Percentiles rank a stretch among this genome's conserved stretches.
These are phyloP conservation scores for Schizothecium vesticola DNA, from an alignment of 495 filamentous ascomycete genomes.

Conservation along the genomic window DNA sequence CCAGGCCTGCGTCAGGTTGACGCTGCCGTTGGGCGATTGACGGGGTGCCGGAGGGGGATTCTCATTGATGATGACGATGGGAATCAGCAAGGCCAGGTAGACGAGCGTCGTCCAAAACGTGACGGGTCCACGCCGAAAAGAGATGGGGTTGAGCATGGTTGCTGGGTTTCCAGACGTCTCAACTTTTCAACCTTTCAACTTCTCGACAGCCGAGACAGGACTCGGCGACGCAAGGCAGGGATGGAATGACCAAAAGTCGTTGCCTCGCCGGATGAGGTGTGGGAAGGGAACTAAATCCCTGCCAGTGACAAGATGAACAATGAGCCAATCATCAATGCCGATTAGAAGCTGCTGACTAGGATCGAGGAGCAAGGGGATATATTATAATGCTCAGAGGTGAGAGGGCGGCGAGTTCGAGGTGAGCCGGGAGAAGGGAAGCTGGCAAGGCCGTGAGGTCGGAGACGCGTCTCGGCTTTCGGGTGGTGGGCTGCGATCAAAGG, in stretches of 20 bases:
- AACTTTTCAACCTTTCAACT: neutral
- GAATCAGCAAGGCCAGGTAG: constrained; percentile 64
- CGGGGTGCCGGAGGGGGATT: constrained; percentile 64
- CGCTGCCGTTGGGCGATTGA: constrained; percentile 30
- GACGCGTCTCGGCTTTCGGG: neutral
- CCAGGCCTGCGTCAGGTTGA: constrained; percentile 84
- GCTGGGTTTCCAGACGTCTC: neutral
- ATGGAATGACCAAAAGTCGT: neutral
- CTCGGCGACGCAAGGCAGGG: neutral
- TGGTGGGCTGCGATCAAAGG: neutral
- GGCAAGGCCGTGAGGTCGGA: neutral
- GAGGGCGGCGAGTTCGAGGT: neutral
- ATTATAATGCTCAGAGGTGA: neutral
- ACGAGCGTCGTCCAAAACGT: constrained; percentile 64
- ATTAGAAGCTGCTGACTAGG: neutral
- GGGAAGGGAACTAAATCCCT: neutral
- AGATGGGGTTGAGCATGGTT: constrained; percentile 41
- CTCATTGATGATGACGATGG: constrained; percentile 68
- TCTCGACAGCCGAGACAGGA: neutral
- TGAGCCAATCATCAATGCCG: neutral
- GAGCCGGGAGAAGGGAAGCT: neutral
- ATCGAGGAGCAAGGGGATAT: neutral
- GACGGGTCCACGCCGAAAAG: constrained; percentile 58
- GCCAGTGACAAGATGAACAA: neutral
- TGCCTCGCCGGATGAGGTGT: neutral